Base-by-base conservation (phyloP, 768 basidiomycete species). In the Fomitopsis serialis region DNA sequence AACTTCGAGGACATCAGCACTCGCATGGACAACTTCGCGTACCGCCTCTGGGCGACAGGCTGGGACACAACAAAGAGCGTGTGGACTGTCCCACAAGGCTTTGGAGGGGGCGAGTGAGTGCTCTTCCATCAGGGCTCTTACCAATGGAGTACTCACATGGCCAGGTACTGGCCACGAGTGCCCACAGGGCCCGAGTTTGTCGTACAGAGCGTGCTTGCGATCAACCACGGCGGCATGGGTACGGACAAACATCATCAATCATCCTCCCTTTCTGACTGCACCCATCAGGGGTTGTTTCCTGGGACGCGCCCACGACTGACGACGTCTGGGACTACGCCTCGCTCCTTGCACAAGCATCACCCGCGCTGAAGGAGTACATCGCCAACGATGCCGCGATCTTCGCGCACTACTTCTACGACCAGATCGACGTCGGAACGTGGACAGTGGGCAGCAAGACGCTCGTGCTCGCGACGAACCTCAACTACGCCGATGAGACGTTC, bases 71-170 rank as follows among this genome's bases (percentile, higher is more conserved):
- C 76, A 5, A 84, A 87, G 63, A 78, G 84, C 1, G 75, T 89
- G 0, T 91, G 89, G 90, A 81, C 83, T 1, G 89, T 91, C 1
- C 86, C 88, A 0, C 89, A 92, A 66, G 88, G 78, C 0, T 92
- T 92, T 62, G 86, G 87, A 24, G 77, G 76, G 52, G 63, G 61
- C 6, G 57, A 67, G 71, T 74, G 15, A 58, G 67, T 67, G 2
- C 44, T 22, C 21, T 43, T 25, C 3, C 48, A 25, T 40, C 25
- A 52, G n/a, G 15, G 10, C 44, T 45, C 6, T 45, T 21, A 11
- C 29, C 29, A 11, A 32, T 11, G 6, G 6, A 32, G 6, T 32
- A 32, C 11, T 32, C 11, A 32, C 29, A 32, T 32, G 29, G 42
- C 69, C 36, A 79, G 78, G 68, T 87, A 69, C 57, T 88, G 87